Conservation (phyloP, 179 eudicot species). For the Drosera spatulata region DNA sequence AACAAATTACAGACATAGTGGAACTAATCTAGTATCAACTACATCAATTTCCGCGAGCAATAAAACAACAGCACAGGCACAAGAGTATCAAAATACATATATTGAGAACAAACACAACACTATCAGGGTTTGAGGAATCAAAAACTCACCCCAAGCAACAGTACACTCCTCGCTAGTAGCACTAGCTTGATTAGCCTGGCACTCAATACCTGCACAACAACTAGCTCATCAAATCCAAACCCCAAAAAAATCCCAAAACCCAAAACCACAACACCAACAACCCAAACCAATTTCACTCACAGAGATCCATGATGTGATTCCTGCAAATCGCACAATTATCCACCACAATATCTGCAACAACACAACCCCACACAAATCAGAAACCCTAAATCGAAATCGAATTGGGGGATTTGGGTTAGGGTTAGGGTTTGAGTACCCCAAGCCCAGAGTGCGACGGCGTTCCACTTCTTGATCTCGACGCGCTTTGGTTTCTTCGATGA, state of each 20-base stretch:
- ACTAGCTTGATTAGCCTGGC: constrained; percentile 78
- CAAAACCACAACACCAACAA: not conserved
- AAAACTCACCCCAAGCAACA: constrained; percentile 70
- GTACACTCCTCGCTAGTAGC: constrained; percentile 94
- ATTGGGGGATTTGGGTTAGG: not conserved
- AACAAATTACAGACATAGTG: too few species aligned
- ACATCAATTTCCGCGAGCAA: too few species aligned
- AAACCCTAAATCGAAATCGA: not conserved
- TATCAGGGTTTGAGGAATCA: too few species aligned
- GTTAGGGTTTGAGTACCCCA: constrained; percentile 36
- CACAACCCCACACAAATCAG: not conserved
- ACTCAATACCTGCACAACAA: constrained; percentile 44
- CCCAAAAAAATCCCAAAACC: not conserved
- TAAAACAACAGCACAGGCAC: too few species aligned
- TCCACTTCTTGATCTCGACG: constrained; percentile 24
- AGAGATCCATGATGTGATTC: constrained; percentile 92
- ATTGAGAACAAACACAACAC: too few species aligned
- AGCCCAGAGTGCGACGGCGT: constrained; percentile 94
- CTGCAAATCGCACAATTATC: constrained; percentile 89
- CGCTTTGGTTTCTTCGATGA: constrained; percentile 43
- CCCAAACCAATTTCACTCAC: constrained; percentile 20
- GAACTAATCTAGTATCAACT: too few species aligned
- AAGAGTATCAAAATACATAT: too few species aligned
- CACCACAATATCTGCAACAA: constrained; percentile 66
- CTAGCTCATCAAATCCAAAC: not conserved